A percentile compares a stretch with the other conserved stretches of the same genome.
These are phyloP conservation scores for Leishmania tarentolae DNA, from an alignment of 208 protist species.

Conservation along the genomic window DNA sequence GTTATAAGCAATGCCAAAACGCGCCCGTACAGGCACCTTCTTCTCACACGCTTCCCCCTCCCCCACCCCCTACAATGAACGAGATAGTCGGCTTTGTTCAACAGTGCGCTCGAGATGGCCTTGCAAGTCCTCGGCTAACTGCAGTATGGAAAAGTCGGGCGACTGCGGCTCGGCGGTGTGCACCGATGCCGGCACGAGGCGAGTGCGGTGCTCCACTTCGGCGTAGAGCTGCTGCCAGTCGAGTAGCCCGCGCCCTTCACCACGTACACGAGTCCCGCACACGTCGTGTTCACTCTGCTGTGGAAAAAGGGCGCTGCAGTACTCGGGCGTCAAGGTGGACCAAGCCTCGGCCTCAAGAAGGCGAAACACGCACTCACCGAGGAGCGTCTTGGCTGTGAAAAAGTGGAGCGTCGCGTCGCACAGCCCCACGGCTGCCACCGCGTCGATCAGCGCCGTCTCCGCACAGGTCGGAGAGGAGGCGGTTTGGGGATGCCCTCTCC, in stretches of 20 bases:
- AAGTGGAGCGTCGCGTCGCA: conserved; percentile 82
- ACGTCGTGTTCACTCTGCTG: too few species aligned
- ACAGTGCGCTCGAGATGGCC: conserved; percentile 19
- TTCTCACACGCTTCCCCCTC: not conserved
- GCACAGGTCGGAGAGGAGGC: not conserved
- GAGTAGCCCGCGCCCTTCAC: not conserved
- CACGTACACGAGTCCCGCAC: not conserved
- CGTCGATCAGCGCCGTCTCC: conserved; percentile 75
- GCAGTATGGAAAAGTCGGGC: conserved; percentile 33
- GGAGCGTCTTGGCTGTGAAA: conserved; percentile 54
- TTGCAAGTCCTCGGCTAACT: conserved; percentile 34
- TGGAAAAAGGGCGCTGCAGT: not conserved
- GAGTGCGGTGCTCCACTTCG: conserved; percentile 20
- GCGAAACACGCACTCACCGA: conserved; percentile 60
- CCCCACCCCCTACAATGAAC: not conserved
- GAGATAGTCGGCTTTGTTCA: not conserved
- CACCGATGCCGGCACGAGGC: not conserved
- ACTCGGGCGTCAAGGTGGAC: conserved; percentile 14
- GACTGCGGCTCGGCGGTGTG: not conserved
- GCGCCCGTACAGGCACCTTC: not conserved
- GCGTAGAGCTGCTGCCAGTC: conserved; percentile 4
- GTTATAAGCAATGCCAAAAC: not conserved
- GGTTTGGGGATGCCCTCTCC: not conserved
- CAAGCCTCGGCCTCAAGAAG: conserved; percentile 38
- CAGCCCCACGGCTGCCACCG: conserved; percentile 70